Percentiles rank a stretch among this genome's conserved stretches.
Conservation (phyloP, 2,329 filamentous ascomycete species). For the Chrysoporthe cubensis region DNA sequence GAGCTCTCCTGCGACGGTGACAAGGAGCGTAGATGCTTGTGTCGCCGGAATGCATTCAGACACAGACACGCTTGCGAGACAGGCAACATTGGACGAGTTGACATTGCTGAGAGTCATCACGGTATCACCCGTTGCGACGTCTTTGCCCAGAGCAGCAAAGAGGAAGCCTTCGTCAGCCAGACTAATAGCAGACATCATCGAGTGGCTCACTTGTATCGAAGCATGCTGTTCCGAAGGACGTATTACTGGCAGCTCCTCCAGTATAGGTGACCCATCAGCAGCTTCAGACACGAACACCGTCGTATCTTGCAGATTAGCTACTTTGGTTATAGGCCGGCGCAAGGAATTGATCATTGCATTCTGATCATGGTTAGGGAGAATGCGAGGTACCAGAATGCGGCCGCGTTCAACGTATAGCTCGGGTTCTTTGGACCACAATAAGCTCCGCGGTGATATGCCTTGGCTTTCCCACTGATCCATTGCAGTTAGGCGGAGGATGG, state of each 20-base stretch:
- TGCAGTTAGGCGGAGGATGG: constrained; percentile 4
- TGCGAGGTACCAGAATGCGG: constrained; percentile 35
- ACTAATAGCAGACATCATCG: background rate
- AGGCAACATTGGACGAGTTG: background rate
- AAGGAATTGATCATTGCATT: constrained; percentile 32
- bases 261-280: background rate
- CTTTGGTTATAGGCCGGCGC: constrained; percentile 27
- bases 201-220: background rate
- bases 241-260: background rate
- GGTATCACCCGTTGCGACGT: background rate
- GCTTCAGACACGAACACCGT: background rate
- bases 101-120: background rate
- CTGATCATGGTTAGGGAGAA: constrained; percentile 23
- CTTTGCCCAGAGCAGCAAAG: background rate
- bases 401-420: constrained; percentile 36
- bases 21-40: background rate
- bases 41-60: background rate
- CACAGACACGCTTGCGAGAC: background rate
- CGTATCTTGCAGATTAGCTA: background rate
- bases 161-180: background rate
- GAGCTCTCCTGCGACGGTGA: background rate
- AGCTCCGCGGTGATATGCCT: background rate
- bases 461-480: background rate
- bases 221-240: background rate
- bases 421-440: constrained; percentile 31